Percentiles rank a stretch among this genome's conserved stretches.
These are phyloP conservation scores for Boletus barrowsii DNA, from an alignment of 768 basidiomycete species.

Conservation along the genomic window DNA sequence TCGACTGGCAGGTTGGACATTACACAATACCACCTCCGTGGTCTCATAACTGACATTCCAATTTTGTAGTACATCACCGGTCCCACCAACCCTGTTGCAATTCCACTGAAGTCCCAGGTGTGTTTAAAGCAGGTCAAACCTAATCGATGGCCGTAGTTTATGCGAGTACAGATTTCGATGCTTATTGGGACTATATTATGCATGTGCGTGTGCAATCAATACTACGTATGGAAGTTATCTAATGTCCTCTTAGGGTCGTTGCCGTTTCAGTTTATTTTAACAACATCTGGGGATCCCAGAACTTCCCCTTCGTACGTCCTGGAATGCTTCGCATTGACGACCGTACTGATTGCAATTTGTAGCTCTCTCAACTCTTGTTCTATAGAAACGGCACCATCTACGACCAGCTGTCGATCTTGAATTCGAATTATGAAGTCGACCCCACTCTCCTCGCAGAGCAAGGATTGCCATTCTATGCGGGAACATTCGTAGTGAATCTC, in stretches of 20 bases:
- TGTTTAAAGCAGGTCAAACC: background rate
- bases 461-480: slow-evolving; percentile 32
- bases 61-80: slow-evolving; percentile 20
- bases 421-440: slow-evolving; percentile 51
- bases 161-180: slow-evolving; percentile 34
- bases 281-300: slow-evolving; percentile 57
- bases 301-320: slow-evolving; percentile 51
- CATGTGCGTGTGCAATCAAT: slow-evolving; percentile 36
- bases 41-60: background rate
- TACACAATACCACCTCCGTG: slow-evolving; percentile 4
- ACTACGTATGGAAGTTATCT: background rate
- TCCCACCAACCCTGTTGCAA: slow-evolving; percentile 45
- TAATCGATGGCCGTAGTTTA: background rate
- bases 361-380: slow-evolving; percentile 48
- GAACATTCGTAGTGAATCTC: slow-evolving; percentile 21
- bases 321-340: background rate
- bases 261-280: slow-evolving; percentile 38
- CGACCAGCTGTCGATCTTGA: slow-evolving; percentile 51
- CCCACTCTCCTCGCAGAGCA: slow-evolving; percentile 42
- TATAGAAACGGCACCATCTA: slow-evolving; percentile 51
- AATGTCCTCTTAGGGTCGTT: slow-evolving; percentile 24
- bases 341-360: slow-evolving; percentile 7
- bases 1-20: slow-evolving; percentile 56
- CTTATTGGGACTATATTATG: slow-evolving; percentile 50
- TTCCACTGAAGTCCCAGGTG: slow-evolving; percentile 52